These are phyloP conservation scores for Mycena citricolor DNA, from an alignment of 1,284 basidiomycete genomes.

Conservation along the genomic window DNA sequence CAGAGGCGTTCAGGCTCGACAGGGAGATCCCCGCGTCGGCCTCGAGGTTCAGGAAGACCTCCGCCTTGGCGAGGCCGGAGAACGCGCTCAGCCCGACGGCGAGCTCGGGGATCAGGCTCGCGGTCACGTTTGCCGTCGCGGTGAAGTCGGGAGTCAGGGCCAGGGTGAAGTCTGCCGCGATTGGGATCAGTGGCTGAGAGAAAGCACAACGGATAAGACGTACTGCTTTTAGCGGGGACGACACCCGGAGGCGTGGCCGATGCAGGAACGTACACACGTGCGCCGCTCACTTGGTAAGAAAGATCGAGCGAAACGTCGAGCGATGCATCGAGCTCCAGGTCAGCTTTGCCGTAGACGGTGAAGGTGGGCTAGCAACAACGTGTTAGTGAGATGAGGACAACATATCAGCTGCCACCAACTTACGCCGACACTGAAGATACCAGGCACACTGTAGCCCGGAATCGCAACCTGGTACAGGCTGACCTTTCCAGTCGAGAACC, in stretches of 20 bases:
- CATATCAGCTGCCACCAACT: background rate
- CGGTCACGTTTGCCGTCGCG: slow-evolving; percentile 34
- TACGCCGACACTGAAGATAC: slow-evolving; percentile 22
- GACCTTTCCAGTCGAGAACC: slow-evolving; percentile 31
- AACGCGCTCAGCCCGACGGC: slow-evolving; percentile 40
- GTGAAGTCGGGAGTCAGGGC: slow-evolving; percentile 34
- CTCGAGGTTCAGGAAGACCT: slow-evolving; percentile 40
- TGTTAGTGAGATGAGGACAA: slow-evolving; percentile 22
- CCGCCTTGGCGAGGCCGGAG: slow-evolving; percentile 30
- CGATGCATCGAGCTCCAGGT: slow-evolving; percentile 35
- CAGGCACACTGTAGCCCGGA: slow-evolving; percentile 31
- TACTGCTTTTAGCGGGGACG: slow-evolving; percentile 34
- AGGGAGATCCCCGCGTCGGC: slow-evolving; percentile 30
- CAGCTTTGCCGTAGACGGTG: slow-evolving; percentile 35
- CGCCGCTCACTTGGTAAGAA: slow-evolving; percentile 37
- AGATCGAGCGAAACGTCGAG: slow-evolving; percentile 41
- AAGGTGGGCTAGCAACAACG: slow-evolving; percentile 39
- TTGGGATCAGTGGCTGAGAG: background rate
- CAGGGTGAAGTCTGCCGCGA: slow-evolving; percentile 33
- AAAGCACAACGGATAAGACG: slow-evolving; percentile 16
- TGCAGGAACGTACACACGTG: slow-evolving; percentile 44
- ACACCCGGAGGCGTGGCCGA: slow-evolving; percentile 22
- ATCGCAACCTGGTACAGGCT: slow-evolving; percentile 29
- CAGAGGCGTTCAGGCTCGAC: slow-evolving; percentile 26
- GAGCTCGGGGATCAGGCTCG: slow-evolving; percentile 42